Evolutionary conservation across 2,329 filamentous ascomycete species (phyloP).

Genomic region (Colletotrichum karsti): DNA sequence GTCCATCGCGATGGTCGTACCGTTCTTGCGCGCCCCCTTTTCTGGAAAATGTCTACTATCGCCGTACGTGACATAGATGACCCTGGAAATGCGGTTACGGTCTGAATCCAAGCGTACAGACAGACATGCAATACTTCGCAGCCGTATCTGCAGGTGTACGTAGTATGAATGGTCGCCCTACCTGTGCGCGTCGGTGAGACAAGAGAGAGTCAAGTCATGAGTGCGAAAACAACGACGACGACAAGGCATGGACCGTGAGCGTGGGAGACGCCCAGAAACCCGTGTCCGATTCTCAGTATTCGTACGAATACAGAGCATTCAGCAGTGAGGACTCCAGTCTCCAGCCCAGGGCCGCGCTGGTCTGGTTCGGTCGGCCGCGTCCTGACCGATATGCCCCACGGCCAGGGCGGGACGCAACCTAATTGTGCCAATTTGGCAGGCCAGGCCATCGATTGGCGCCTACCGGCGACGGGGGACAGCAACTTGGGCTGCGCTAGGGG

Average conservation of each 20-base stretch:
- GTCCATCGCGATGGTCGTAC: conserved; percentile 31
- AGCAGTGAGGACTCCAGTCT: neutral
- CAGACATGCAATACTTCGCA: conserved; percentile 2
- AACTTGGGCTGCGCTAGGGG: neutral
- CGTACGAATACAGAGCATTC: no score
- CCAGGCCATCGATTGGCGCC: conserved; percentile 10
- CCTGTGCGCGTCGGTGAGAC: neutral
- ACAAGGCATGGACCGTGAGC: neutral
- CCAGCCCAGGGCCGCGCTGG: conserved; percentile 9
- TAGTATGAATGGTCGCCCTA: neutral
- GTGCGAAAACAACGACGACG: conserved; percentile 1
- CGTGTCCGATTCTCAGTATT: no score
- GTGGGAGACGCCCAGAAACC: neutral
- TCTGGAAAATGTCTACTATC: neutral
- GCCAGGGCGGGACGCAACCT: conserved; percentile 23
- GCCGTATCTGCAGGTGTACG: neutral
- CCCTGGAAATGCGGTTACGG: neutral
- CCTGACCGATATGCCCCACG: conserved; percentile 22
- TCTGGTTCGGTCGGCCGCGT: conserved; percentile 21
- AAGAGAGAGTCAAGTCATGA: conserved; percentile 5
- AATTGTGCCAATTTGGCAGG: conserved; percentile 6
- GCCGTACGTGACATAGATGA: neutral
- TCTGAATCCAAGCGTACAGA: neutral
- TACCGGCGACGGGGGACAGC: neutral
- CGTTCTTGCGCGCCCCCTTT: conserved; percentile 13